A percentile compares a stretch with the other conserved stretches of the same genome.
phyloP scores from a whole-genome alignment of 768 basidiomycete species.

The Pleurotus sapidus region DNA sequence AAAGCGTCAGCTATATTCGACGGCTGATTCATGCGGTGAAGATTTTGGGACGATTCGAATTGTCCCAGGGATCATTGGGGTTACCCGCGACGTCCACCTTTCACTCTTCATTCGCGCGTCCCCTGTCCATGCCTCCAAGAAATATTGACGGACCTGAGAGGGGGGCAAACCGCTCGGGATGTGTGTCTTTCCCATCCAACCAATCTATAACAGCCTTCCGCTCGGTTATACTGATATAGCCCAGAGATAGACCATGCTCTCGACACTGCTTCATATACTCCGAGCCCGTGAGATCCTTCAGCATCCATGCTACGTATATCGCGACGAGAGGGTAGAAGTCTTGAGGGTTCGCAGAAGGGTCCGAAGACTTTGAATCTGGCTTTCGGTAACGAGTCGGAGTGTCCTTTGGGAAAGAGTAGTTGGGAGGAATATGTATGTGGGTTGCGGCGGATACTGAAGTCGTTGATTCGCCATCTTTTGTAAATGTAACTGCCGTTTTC shows the following conservation, averaged over 20 bases:
- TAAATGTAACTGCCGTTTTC: slow-evolving; percentile 48
- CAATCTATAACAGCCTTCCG: slow-evolving; percentile 85
- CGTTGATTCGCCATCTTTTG: slow-evolving; percentile 36
- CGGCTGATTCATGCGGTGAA: no score
- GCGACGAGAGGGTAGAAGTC: slow-evolving; percentile 82
- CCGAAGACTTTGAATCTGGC: slow-evolving; percentile 42
- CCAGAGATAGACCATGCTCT: slow-evolving; percentile 67
- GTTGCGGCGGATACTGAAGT: slow-evolving; percentile 55
- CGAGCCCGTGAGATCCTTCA: slow-evolving; percentile 68
- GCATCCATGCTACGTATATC: slow-evolving; percentile 81
- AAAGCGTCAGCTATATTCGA: no score
- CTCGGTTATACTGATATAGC: slow-evolving; percentile 85
- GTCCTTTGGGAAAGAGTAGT: slow-evolving; percentile 62
- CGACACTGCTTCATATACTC: slow-evolving; percentile 89
- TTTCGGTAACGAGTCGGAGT: slow-evolving; percentile 77
- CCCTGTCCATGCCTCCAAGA: background rate
- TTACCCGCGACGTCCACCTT: no score
- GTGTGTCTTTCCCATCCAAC: slow-evolving; percentile 57
- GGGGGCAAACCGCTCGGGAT: slow-evolving; percentile 51
- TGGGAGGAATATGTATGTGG: slow-evolving; percentile 57
- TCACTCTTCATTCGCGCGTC: no score
- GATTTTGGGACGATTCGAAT: no score
- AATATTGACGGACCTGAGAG: slow-evolving; percentile 30
- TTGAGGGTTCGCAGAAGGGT: slow-evolving; percentile 40
- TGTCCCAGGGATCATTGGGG: no score